Percentiles rank a stretch among this genome's conserved stretches.
These are phyloP conservation scores for Pseudozyma sp. DNA, from an alignment of 1,284 basidiomycete genomes.

Conservation along the genomic window DNA sequence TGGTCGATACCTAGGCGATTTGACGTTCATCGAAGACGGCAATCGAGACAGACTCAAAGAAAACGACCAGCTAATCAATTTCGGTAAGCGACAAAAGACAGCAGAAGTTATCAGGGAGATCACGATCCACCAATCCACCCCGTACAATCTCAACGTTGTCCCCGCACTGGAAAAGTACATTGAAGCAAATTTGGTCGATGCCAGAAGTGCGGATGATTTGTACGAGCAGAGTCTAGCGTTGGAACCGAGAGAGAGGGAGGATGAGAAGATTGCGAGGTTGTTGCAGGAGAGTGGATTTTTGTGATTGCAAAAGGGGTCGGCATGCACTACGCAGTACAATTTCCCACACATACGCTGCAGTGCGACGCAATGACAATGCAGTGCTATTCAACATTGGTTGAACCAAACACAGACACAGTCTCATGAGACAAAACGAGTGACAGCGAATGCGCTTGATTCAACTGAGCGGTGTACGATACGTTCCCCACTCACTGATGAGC, in stretches of 20 bases:
- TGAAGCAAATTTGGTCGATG: conserved; percentile 76
- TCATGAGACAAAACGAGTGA: no score
- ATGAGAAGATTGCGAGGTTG: conserved; percentile 81
- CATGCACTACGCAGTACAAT: neutral
- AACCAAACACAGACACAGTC: no score
- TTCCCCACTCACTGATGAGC: no score
- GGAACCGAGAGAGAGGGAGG: conserved; percentile 92
- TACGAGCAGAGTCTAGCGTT: conserved; percentile 86
- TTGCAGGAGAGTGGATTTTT: conserved; percentile 89
- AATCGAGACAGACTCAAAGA: conserved; percentile 82
- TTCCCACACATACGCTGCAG: neutral
- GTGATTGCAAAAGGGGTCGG: conserved; percentile 56
- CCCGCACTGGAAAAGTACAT: conserved; percentile 80
- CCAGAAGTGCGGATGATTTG: conserved; percentile 63
- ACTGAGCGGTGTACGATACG: no score
- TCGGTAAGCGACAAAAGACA: conserved; percentile 91
- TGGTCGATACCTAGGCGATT: conserved; percentile 93
- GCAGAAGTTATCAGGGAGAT: conserved; percentile 96
- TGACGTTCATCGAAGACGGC: conserved; percentile 99
- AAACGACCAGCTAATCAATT: conserved; percentile 83
- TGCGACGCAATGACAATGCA: no score
- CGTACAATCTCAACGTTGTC: conserved; percentile 81
- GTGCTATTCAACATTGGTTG: no score
- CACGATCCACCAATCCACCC: conserved; percentile 90
- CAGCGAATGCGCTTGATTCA: no score